Conservation (phyloP, 352 stramenopile genomes). For the Pythium apleroticum region DNA sequence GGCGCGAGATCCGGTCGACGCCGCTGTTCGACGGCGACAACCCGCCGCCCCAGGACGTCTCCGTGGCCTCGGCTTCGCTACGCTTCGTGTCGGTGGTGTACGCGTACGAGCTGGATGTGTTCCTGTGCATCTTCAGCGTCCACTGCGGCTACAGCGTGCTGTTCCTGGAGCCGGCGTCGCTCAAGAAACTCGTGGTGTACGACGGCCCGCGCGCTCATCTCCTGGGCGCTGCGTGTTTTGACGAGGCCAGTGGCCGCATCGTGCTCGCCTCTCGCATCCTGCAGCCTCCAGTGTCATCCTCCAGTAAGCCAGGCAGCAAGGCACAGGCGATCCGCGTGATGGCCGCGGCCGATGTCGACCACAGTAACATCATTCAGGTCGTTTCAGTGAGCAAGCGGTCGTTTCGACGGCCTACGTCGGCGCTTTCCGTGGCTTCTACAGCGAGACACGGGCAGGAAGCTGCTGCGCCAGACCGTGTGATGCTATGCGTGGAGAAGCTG, state of each 20-base stretch:
- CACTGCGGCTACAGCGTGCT: conserved; percentile 42
- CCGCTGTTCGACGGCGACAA: conserved; percentile 45
- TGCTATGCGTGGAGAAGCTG: conserved; percentile 58
- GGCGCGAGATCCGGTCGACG: conserved; percentile 60
- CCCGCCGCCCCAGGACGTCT: conserved; percentile 7
- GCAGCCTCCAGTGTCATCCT: neutral
- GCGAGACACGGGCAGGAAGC: neutral
- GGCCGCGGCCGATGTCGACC: conserved; percentile 18
- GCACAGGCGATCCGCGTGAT: conserved; percentile 6
- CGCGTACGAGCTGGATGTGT: conserved; percentile 46
- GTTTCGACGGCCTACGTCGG: conserved; percentile 19
- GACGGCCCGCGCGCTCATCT: conserved; percentile 38
- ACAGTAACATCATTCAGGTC: conserved; percentile 49
- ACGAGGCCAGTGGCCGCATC: conserved; percentile 37
- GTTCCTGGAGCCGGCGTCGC: conserved; percentile 61
- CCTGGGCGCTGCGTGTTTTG: conserved; percentile 48
- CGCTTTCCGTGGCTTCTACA: neutral
- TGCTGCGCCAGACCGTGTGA: conserved; percentile 21
- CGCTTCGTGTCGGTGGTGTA: conserved; percentile 41
- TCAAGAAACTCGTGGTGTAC: conserved; percentile 59
- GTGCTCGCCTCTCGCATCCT: conserved; percentile 37
- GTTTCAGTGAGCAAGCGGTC: conserved; percentile 48
- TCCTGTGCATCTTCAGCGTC: conserved; percentile 58
- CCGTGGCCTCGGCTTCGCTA: conserved; percentile 9
- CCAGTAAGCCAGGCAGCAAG: neutral